phyloP scores from a whole-genome alignment of 257 asterid species.

The Solanum rostratum region DNA sequence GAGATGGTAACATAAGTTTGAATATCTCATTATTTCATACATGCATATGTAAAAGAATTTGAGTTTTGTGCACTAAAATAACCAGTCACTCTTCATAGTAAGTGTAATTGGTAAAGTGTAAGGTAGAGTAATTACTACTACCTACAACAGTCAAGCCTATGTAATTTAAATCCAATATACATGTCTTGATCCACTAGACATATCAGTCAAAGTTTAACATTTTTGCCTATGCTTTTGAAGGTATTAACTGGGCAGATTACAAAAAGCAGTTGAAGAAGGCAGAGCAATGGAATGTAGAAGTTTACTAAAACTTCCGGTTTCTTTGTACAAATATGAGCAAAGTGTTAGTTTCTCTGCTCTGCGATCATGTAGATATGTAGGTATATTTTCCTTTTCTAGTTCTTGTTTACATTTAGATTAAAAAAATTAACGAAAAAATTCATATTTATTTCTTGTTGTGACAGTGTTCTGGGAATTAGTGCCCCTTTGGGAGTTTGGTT shows the following conservation, averaged over 20 bases:
- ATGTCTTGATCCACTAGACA: background rate
- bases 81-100: background rate
- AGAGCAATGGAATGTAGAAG: constrained; percentile 97
- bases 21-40: background rate
- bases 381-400: constrained; percentile 10
- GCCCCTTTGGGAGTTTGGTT: constrained; percentile 33
- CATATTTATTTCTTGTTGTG: background rate
- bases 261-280: constrained; percentile 69
- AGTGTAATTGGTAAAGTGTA: background rate
- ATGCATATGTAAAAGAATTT: background rate
- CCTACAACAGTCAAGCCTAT: background rate
- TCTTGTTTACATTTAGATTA: background rate
- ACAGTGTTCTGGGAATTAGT: constrained; percentile 1
- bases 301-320: constrained; percentile 39
- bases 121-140: background rate
- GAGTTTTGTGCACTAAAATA: background rate
- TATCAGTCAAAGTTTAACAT: background rate
- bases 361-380: constrained; percentile 31
- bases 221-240: constrained; percentile 13
- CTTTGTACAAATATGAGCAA: constrained; percentile 34
- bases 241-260: constrained; percentile 78
- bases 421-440: background rate
- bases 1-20: constrained; percentile 47
- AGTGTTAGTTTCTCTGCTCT: constrained; percentile 8
- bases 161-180: background rate